Evolutionary conservation across 306 rosid genomes (phyloP).

Genomic region (Ceratonia siliqua): DNA sequence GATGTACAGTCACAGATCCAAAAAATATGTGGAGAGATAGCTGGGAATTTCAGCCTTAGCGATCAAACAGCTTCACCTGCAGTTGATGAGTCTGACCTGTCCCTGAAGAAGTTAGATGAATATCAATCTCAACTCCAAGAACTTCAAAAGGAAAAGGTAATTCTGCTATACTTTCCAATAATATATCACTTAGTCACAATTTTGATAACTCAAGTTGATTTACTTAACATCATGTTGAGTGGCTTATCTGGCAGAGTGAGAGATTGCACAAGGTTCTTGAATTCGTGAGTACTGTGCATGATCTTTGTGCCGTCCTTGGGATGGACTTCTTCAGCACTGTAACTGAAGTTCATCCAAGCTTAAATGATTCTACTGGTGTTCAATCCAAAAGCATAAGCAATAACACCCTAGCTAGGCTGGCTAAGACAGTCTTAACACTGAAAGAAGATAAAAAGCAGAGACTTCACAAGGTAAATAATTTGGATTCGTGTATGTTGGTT

Average conservation of each 20-base stretch:
- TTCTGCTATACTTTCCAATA: slow-evolving; percentile 4
- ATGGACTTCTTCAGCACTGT: slow-evolving; percentile 94
- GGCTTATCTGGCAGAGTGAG: slow-evolving; percentile 65
- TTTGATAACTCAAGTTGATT: slow-evolving; percentile 17
- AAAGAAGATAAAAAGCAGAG: slow-evolving; percentile 78
- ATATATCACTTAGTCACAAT: slow-evolving; percentile 24
- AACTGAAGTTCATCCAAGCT: slow-evolving; percentile 97
- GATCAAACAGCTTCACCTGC: slow-evolving; percentile 51
- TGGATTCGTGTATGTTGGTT: slow-evolving; percentile 7
- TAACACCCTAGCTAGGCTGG: slow-evolving; percentile 75
- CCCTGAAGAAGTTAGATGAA: slow-evolving; percentile 85
- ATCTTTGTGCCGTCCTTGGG: slow-evolving; percentile 96
- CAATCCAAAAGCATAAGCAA: slow-evolving; percentile 97
- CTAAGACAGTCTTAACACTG: slow-evolving; percentile 67
- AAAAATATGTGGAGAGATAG: slow-evolving; percentile 90
- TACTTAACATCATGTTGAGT: slow-evolving; percentile 24
- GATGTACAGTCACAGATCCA: slow-evolving; percentile 91
- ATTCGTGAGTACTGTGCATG: slow-evolving; percentile 85
- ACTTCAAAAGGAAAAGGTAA: slow-evolving; percentile 97
- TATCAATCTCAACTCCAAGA: slow-evolving; percentile 90
- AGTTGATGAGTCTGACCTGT: slow-evolving; percentile 79
- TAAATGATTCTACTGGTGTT: slow-evolving; percentile 83
- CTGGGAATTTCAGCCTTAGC: slow-evolving; percentile 62
- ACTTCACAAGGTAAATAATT: slow-evolving; percentile 58
- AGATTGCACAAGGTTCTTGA: slow-evolving; percentile 90